Percentiles rank a stretch among this genome's conserved stretches.
These are phyloP conservation scores for Nicotiana undulata DNA, from an alignment of 257 asterid genomes.

Conservation along the genomic window DNA sequence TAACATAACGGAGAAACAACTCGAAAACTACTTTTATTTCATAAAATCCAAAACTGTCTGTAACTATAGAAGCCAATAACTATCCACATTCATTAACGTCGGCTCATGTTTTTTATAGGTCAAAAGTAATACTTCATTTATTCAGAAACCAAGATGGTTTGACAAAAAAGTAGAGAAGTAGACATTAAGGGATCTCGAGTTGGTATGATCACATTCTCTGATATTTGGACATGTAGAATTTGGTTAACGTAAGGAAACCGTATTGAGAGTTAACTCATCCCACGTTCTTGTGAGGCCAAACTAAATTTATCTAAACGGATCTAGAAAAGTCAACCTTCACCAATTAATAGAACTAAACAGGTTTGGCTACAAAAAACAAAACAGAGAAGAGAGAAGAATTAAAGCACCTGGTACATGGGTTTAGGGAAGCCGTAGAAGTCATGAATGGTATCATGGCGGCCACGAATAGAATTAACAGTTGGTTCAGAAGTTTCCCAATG, in stretches of 20 bases:
- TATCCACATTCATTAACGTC: no score
- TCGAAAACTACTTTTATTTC: not conserved
- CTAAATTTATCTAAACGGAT: not conserved
- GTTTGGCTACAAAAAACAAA: not conserved
- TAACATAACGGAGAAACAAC: not conserved
- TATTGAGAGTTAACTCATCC: not conserved
- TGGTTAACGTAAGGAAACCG: not conserved
- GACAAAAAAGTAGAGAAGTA: not conserved
- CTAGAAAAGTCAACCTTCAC: not conserved
- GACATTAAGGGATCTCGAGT: not conserved
- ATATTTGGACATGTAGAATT: not conserved
- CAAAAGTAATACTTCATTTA: no score
- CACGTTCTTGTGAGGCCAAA: not conserved
- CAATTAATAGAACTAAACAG: not conserved
- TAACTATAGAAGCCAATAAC: not conserved
- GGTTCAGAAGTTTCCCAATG: constrained; percentile 83
- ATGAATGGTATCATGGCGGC: constrained; percentile 49
- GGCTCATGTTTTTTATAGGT: no score
- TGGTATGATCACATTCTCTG: not conserved
- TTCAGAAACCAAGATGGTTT: no score
- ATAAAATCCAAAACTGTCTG: not conserved
- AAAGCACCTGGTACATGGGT: constrained; percentile 48
- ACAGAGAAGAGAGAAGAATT: no score
- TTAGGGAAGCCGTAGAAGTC: constrained; percentile 75
- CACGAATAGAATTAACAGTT: constrained; percentile 45